Evolutionary conservation across 2,329 filamentous ascomycete genomes (phyloP).

Genomic region (Didymella segeticola): DNA sequence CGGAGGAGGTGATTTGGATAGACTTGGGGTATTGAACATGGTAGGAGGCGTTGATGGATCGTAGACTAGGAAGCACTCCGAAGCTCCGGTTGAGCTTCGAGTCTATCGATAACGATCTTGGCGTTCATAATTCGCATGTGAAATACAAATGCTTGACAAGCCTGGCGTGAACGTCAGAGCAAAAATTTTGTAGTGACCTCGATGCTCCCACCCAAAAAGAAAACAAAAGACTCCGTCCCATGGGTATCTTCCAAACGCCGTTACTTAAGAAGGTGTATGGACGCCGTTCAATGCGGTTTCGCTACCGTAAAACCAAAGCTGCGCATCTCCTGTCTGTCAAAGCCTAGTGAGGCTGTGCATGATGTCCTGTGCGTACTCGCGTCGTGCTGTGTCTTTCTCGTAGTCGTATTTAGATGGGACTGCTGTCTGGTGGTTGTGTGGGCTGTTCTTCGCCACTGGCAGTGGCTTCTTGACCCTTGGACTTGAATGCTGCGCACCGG

Average conservation of each 20-base stretch:
- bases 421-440: conserved; percentile 29
- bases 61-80: conserved; percentile 27
- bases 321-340: background rate
- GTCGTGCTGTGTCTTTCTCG: background rate
- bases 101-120: conserved; percentile 32
- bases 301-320: background rate
- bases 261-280: background rate
- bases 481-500: conserved; percentile 44
- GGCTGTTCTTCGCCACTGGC: conserved; percentile 19
- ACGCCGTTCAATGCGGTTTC: background rate
- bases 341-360: background rate
- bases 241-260: conserved; percentile 40
- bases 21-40: conserved; percentile 40
- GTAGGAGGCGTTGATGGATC: conserved; percentile 21
- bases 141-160: conserved; percentile 16
- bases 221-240: background rate
- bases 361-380: background rate
- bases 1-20: conserved; percentile 26
- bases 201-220: background rate
- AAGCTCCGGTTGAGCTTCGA: conserved; percentile 31
- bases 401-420: conserved; percentile 13
- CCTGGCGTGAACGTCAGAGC: background rate
- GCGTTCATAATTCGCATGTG: conserved; percentile 17
- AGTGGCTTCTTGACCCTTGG: conserved; percentile 45
- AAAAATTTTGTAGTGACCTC: no score